These are phyloP conservation scores for Microdochium nivale DNA, from an alignment of 2,329 filamentous ascomycete genomes.

Conservation along the genomic window DNA sequence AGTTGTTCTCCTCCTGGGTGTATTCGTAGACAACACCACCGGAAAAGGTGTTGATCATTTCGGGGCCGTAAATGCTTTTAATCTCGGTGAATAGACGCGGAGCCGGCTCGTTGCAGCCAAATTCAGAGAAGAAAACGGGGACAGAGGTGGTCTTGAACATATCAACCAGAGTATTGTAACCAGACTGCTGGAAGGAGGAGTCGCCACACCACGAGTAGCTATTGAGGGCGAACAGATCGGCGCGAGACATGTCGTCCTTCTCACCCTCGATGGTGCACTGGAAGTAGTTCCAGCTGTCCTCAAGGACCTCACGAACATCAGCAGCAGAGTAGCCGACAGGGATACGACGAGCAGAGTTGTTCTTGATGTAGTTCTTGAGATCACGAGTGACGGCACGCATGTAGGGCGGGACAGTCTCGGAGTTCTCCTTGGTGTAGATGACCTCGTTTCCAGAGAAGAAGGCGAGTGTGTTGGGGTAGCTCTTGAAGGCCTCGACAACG, in stretches of 20 bases:
- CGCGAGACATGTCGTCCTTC: conserved; percentile 50
- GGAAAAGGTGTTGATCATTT: conserved; percentile 62
- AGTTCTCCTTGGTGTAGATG: conserved; percentile 57
- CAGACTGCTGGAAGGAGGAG: conserved; percentile 52
- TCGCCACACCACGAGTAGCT: conserved; percentile 66
- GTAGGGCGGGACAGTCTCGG: conserved; percentile 57
- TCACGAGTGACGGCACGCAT: conserved; percentile 68
- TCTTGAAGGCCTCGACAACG: conserved; percentile 58
- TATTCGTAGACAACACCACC: conserved; percentile 79
- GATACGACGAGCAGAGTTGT: conserved; percentile 57
- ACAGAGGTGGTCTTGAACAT: conserved; percentile 59
- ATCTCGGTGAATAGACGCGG: conserved; percentile 73
- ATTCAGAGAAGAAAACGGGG: conserved; percentile 77
- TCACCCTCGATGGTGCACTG: conserved; percentile 53
- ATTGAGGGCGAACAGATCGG: conserved; percentile 72
- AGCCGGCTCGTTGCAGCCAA: conserved; percentile 65
- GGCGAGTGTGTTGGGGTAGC: conserved; percentile 57
- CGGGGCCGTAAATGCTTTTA: conserved; percentile 56
- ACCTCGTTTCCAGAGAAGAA: conserved; percentile 79
- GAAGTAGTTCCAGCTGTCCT: conserved; percentile 70
- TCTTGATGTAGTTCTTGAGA: conserved; percentile 72
- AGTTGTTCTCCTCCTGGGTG: conserved; percentile 60
- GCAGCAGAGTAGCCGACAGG: conserved; percentile 77
- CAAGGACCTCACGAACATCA: conserved; percentile 64
- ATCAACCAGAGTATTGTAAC: conserved; percentile 53